phyloP scores from a whole-genome alignment of 2,329 filamentous ascomycete genomes.

The Ophiostoma populinum region DNA sequence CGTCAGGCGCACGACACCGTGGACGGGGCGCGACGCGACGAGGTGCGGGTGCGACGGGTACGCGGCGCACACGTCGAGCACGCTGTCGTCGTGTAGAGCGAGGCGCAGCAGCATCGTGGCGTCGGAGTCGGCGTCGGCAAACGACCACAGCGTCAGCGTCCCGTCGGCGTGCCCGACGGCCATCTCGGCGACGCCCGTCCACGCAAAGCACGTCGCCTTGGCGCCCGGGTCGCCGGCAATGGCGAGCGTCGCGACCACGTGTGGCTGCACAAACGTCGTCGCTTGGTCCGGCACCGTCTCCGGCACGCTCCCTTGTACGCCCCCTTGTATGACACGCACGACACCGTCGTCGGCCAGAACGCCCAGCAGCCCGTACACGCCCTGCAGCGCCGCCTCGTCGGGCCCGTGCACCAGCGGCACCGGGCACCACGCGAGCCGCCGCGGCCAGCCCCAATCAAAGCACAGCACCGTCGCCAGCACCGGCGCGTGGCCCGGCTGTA shows the following conservation, averaged over 20 bases:
- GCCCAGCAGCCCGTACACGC: conserved; percentile 27
- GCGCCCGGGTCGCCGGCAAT: conserved; percentile 29
- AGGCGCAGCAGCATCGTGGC: conserved; percentile 31
- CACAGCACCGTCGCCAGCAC: conserved; percentile 25
- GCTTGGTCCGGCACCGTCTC: background rate
- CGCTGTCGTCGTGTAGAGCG: conserved; percentile 32
- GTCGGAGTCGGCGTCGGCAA: conserved; percentile 19
- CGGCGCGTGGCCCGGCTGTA: conserved; percentile 20
- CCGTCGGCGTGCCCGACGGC: conserved; percentile 39
- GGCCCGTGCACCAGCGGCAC: conserved; percentile 17
- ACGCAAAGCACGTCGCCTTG: conserved; percentile 34
- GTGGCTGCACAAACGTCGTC: conserved; percentile 19
- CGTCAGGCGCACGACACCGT: conserved; percentile 33
- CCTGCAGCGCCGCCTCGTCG: conserved; percentile 12
- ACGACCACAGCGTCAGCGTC: conserved; percentile 37
- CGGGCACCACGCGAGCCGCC: conserved; percentile 36
- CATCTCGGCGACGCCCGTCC: conserved; percentile 37
- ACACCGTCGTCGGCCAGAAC: conserved; percentile 33
- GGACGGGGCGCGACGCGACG: conserved; percentile 36
- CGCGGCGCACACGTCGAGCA: conserved; percentile 36
- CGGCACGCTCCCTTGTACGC: conserved; percentile 16
- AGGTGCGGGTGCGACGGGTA: conserved; percentile 39
- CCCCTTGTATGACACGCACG: conserved; percentile 30
- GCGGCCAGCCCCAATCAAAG: conserved; percentile 32
- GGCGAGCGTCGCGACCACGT: conserved; percentile 26